Base-by-base conservation (phyloP, 768 basidiomycete genomes). In the Fomitopsis pulvina region DNA sequence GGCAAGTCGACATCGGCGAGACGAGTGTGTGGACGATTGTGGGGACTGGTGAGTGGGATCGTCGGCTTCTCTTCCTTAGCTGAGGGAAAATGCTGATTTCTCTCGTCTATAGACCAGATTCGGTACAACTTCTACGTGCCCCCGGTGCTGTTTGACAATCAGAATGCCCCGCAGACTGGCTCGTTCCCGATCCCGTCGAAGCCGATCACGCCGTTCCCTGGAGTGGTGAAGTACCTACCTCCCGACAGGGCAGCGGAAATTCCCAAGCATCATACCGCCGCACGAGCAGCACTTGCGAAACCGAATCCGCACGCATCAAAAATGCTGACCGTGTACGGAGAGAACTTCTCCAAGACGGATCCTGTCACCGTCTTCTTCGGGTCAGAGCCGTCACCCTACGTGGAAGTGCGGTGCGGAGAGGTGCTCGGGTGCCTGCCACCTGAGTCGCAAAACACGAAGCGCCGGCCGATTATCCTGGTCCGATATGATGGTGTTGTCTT, bases 21-120 rank as follows among this genome's bases (percentile, higher is more conserved):
- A 91, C 90, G 26, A 91, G 89, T 63, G 87, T 92, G 21, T 94
- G 92, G 92, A 93, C 92, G 3, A 90, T 93, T 57, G 89, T 92
- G 53, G 90, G 92, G 57, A 92, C 88, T 54, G 89, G 89, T 91
- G 65, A 67, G 75, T 25, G 51, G 41, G 4, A 37, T 28, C 40
- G 42, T 30, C 48, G 44, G 40, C 46, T 30, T 42, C 29, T 48
- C 37, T 48, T 50, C 45, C 24, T 39, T 52, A n/a, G n/a, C n/a
- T 40, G 57, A 22, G 41, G 30, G 22, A 8, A 46, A 24, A 30
- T 21, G 52, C 50, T 55, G 39, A 49, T 47, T 42, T 27, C 21
- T 12, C 14, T 12, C 44, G 51, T 30, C 41, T 52, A 50, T 68
- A 85, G 91, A 94, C 62, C 87, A 92, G 79, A 79, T 92, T 47